Base-by-base conservation (phyloP, 495 filamentous ascomycete genomes). In the Penicillium coffeae region DNA sequence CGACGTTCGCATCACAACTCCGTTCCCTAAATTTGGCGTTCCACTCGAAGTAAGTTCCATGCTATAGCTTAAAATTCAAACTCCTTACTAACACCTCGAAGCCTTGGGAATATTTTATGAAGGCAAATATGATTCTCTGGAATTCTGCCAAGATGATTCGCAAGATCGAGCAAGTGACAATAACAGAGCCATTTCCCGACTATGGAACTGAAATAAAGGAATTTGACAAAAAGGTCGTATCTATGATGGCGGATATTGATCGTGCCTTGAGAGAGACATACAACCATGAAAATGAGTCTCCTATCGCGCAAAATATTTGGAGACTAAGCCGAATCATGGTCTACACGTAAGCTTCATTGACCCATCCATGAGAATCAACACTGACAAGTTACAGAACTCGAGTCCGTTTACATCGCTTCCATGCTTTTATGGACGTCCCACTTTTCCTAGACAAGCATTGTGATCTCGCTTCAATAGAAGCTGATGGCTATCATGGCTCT, bases 361-460 rank as follows among this genome's bases (percentile, higher is more conserved):
- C 18, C 4, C 36, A 14, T 18, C 40, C 35, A 3, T 4, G 9
- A 36, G 34, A 1, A 16, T 13, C 12, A 20, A 20, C 5, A 18
- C 44, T 47, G 21, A 38, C 7, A 3, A 30, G 14, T 1, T 10
- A 18, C 30, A 78, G 74, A 62, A 71, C 75, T 39, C 62, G 72
- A 45, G 73, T 73, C 32, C 75, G 73, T 35, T 50, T 77, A 5
- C 75, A 79, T 37, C 73, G 75, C 6, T 79, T 75, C 55, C 63
- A 63, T 46, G 75, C 75, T 25, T 79, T 79, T 48, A 67, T 66
- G 42, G 73, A 79, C 43, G 56, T 72, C 5, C 75, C 76, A 5
- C 55, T 79, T 6, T 78, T 78, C 50, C 58, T 69, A 0, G 66
- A 69, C 21, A 74, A 73, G 48, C 72, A 77, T 41, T 79, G 74